phyloP scores from a whole-genome alignment of 1,139 yeast species.

The Debaryomyces robertsiae region DNA sequence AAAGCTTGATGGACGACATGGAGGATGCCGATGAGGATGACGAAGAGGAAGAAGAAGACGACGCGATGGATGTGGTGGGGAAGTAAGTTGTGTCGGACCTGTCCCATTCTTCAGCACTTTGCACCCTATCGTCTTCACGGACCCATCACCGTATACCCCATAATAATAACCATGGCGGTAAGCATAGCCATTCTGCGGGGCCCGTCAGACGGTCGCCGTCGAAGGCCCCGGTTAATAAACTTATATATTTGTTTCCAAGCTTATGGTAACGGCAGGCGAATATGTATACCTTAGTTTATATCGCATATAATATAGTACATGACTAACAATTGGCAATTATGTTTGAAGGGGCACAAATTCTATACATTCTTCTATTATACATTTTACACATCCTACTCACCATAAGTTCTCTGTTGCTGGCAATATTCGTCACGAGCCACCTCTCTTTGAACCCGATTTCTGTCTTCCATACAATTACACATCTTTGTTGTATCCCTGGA shows the following conservation, averaged over 20 bases:
- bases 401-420: too few relatives aligned
- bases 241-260: too few relatives aligned
- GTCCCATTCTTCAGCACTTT: too few relatives aligned
- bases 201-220: too few relatives aligned
- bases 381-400: too few relatives aligned
- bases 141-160: too few relatives aligned
- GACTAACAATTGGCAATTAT: background rate
- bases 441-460: background rate
- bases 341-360: too few relatives aligned
- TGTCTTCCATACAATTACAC: background rate
- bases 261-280: background rate
- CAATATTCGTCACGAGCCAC: too few relatives aligned
- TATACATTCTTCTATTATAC: background rate
- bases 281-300: slow-evolving; percentile 8
- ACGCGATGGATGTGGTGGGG: slow-evolving; percentile 39
- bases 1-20: slow-evolving; percentile 53
- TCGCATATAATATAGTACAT: slow-evolving; percentile 7
- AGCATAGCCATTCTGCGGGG: too few relatives aligned
- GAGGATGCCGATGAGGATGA: slow-evolving; percentile 61
- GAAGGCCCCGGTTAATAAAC: too few relatives aligned
- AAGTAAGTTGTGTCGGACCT: slow-evolving; percentile 18
- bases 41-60: slow-evolving; percentile 55
- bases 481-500: slow-evolving; percentile 28
- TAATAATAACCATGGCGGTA: too few relatives aligned
- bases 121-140: too few relatives aligned